phyloP scores from a whole-genome alignment of 2,329 filamentous ascomycete species.

The Hymenoscyphus occultus region DNA sequence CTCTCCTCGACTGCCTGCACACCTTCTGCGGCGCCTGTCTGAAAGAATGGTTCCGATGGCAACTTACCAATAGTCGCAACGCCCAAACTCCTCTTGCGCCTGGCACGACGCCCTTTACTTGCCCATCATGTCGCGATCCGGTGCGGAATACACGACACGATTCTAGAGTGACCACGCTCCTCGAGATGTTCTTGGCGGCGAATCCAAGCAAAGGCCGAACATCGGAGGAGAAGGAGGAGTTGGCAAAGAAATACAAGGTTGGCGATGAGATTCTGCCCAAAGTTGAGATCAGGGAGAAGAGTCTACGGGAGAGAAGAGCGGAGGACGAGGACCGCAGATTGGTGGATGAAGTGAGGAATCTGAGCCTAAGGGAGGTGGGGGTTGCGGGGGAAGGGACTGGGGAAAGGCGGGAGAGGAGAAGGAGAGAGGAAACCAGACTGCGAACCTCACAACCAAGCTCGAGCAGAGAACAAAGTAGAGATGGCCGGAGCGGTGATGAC shows the following conservation, averaged over 20 bases:
- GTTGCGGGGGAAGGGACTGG: constrained; percentile 38
- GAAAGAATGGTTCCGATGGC: constrained; percentile 92
- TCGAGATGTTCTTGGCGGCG: constrained; percentile 82
- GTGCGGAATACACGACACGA: constrained; percentile 88
- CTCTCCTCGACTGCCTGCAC: constrained; percentile 88
- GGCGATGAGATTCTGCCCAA: constrained; percentile 78
- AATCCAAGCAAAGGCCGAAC: constrained; percentile 74
- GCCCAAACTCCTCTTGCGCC: constrained; percentile 27
- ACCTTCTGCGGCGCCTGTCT: constrained; percentile 95
- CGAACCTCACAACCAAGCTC: constrained; percentile 29
- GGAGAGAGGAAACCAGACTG: constrained; percentile 31
- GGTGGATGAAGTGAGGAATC: constrained; percentile 31
- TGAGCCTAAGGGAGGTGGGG: constrained; percentile 59
- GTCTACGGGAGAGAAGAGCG: constrained; percentile 49
- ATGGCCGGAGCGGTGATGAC: constrained; percentile 30
- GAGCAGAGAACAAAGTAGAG: constrained; percentile 38
- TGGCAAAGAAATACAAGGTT: constrained; percentile 71
- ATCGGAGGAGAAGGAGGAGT: constrained; percentile 70
- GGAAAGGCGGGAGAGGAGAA: constrained; percentile 31
- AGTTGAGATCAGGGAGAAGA: constrained; percentile 49
- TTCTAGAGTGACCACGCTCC: constrained; percentile 81
- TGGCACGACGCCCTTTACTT: constrained; percentile 62
- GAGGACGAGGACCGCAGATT: constrained; percentile 42
- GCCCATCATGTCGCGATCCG: constrained; percentile 83
- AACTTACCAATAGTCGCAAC: constrained; percentile 41